These are phyloP conservation scores for Boletus calvinii DNA, from an alignment of 1,284 basidiomycete genomes.

Conservation along the genomic window DNA sequence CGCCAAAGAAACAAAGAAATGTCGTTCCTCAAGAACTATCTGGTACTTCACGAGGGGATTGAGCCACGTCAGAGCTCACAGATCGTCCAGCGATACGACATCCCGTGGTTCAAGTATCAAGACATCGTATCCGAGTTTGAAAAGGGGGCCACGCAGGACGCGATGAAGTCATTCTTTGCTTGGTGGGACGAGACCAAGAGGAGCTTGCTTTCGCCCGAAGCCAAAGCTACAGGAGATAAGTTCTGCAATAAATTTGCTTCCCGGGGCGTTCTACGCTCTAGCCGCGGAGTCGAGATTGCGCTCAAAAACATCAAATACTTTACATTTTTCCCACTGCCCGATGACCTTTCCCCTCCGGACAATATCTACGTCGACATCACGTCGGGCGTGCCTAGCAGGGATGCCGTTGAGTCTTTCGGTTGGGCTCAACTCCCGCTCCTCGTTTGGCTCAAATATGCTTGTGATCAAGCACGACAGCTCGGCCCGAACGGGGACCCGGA, in stretches of 20 bases:
- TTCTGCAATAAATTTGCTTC: slow-evolving; percentile 13
- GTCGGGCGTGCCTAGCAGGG: slow-evolving; percentile 53
- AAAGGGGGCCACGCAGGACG: slow-evolving; percentile 66
- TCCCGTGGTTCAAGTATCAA: slow-evolving; percentile 73
- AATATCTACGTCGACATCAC: slow-evolving; percentile 48
- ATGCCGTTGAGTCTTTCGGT: slow-evolving; percentile 70
- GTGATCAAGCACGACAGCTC: not conserved
- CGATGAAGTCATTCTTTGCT: slow-evolving; percentile 77
- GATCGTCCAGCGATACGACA: slow-evolving; percentile 44
- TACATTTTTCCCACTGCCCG: slow-evolving; percentile 64
- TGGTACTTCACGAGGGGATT: slow-evolving; percentile 36
- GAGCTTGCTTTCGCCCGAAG: not conserved
- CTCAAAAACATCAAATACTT: slow-evolving; percentile 68
- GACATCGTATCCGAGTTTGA: slow-evolving; percentile 65
- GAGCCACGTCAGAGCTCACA: slow-evolving; percentile 48
- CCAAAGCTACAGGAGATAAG: not conserved
- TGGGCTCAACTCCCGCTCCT: slow-evolving; percentile 71
- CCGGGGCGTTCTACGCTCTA: not conserved
- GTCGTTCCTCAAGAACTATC: slow-evolving; percentile 14
- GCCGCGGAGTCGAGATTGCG: slow-evolving; percentile 12
- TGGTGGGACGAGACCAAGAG: slow-evolving; percentile 71
- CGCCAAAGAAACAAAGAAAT: not conserved
- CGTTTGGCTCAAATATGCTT: slow-evolving; percentile 32
- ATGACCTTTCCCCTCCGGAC: slow-evolving; percentile 65
- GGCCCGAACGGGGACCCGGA: slow-evolving; percentile 16